Conservation (phyloP, 2,329 filamentous ascomycete genomes). For the Grosmannia serpens region DNA sequence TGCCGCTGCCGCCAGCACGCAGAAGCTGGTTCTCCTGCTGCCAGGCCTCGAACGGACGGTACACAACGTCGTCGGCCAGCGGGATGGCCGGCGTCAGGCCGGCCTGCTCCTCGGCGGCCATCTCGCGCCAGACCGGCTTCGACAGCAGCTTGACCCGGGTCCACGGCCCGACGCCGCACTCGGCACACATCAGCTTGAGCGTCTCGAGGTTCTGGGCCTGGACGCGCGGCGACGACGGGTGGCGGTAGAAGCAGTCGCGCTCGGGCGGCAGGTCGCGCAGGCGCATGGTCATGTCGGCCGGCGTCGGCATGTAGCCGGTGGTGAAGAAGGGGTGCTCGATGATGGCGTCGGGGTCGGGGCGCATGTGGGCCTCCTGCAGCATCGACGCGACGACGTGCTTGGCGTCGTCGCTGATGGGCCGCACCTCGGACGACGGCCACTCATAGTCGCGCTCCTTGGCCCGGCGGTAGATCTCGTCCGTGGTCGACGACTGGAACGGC, state of each 20-base stretch:
- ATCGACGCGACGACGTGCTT: conserved; percentile 69
- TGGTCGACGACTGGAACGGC: conserved; percentile 86
- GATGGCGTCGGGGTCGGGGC: conserved; percentile 66
- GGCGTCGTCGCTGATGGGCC: conserved; percentile 62
- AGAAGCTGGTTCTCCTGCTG: conserved; percentile 37
- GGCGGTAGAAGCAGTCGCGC: conserved; percentile 43
- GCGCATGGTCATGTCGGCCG: conserved; percentile 45
- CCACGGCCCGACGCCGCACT: conserved; percentile 49
- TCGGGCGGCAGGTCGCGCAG: conserved; percentile 47
- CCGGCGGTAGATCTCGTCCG: conserved; percentile 72
- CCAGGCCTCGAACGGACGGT: conserved; percentile 52
- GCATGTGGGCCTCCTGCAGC: conserved; percentile 61
- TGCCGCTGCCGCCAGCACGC: neutral
- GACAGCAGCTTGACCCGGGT: conserved; percentile 32
- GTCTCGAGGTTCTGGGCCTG: conserved; percentile 37
- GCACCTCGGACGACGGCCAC: conserved; percentile 54
- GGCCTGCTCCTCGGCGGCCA: conserved; percentile 56
- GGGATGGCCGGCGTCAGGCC: conserved; percentile 53
- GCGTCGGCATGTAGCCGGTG: conserved; percentile 58
- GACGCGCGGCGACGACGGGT: conserved; percentile 32
- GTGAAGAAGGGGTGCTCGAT: conserved; percentile 73
- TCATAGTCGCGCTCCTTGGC: conserved; percentile 64
- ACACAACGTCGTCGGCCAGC: conserved; percentile 49
- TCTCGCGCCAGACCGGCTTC: conserved; percentile 52
- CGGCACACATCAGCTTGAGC: conserved; percentile 43